Base-by-base conservation (phyloP, 495 filamentous ascomycete species). In the Letharia lupina region DNA sequence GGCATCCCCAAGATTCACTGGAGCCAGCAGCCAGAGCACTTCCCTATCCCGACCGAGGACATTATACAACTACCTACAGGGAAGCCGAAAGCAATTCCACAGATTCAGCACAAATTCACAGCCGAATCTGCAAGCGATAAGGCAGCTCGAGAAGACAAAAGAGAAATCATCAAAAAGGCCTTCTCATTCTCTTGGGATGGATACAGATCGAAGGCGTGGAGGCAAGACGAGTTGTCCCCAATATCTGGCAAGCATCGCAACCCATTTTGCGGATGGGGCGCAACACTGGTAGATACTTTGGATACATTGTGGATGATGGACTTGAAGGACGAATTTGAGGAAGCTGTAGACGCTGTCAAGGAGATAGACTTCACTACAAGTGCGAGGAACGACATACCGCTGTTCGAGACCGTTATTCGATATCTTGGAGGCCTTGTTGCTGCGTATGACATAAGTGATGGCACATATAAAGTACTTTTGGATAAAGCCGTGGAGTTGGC, bases 271-370 rank as follows among this genome's bases (percentile, higher is more conserved):
- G 91, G 90, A 33, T 98, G 94, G 94, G 94, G 89, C 31, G 94
- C 94, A 6, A 97, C 94, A 3, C 73, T 98, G 66, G 91, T 98
- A 7, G 94, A 98, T 77, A 76, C 88, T n/a, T 78, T 98, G 47
- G 94, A 98, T 75, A 95, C 93, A 0, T 77, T 98, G 20, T 98
- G 92, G 91, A 94, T 98, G 65, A 96, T 97, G 91, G 92, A 86
- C 11, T 71, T 98, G 75, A 86, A 90, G 74, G 81, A 90, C 10
- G 93, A 98, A 69, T 98, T 98, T 73, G 85, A 92, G 61, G 90
- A 93, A 64, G 94, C 92, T 18, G 82, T 91, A 15, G 79, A 87
- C 64, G 86, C 83, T 33, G 86, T 97, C 48, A 82, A 83, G 67
- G 79, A 86, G 64, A 96, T 98, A 66, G 91, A 98, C 75, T 98